phyloP scores from a whole-genome alignment of 2,329 filamentous ascomycete genomes.

The Coleophoma eucalyptorum region DNA sequence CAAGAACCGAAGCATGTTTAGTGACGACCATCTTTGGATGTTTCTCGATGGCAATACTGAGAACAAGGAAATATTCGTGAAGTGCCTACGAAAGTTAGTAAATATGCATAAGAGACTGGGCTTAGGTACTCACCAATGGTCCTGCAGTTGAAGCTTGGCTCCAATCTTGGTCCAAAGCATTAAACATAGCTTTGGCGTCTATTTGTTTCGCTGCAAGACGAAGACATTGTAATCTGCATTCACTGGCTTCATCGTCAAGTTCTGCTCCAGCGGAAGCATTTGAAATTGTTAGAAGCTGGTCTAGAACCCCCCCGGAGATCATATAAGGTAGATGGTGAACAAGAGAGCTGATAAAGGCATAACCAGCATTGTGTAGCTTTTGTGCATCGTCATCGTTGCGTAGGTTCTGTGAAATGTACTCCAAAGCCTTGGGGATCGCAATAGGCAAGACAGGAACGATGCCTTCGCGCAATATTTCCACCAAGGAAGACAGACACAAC shows the following conservation, averaged over 20 bases:
- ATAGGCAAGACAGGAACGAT: conserved; percentile 79
- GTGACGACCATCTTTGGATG: conserved; percentile 75
- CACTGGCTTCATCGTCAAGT: conserved; percentile 58
- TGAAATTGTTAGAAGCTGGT: conserved; percentile 67
- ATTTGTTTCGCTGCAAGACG: conserved; percentile 73
- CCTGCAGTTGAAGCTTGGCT: conserved; percentile 57
- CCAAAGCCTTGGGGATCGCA: conserved; percentile 68
- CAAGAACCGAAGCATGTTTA: conserved; percentile 69
- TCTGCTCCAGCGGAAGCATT: conserved; percentile 64
- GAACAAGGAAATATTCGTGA: conserved; percentile 64
- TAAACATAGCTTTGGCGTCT: conserved; percentile 72
- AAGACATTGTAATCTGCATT: conserved; percentile 65
- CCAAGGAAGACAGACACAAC: conserved; percentile 81
- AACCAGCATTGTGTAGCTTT: conserved; percentile 77
- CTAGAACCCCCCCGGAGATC: conserved; percentile 72
- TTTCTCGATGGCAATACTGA: conserved; percentile 70
- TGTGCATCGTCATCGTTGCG: conserved; percentile 46
- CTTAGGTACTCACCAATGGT: conserved; percentile 47
- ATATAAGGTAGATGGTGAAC: conserved; percentile 86
- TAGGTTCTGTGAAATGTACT: conserved; percentile 65
- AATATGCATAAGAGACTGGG: not conserved
- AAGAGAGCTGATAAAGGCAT: conserved; percentile 73
- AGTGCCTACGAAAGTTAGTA: conserved; percentile 46
- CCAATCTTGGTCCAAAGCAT: conserved; percentile 72
- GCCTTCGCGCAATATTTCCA: conserved; percentile 82